Evolutionary conservation across 1,139 yeast genomes (phyloP), one percentile per base, ranked within the genome.

Genomic region (Yamadazyma jaroonii): DNA sequence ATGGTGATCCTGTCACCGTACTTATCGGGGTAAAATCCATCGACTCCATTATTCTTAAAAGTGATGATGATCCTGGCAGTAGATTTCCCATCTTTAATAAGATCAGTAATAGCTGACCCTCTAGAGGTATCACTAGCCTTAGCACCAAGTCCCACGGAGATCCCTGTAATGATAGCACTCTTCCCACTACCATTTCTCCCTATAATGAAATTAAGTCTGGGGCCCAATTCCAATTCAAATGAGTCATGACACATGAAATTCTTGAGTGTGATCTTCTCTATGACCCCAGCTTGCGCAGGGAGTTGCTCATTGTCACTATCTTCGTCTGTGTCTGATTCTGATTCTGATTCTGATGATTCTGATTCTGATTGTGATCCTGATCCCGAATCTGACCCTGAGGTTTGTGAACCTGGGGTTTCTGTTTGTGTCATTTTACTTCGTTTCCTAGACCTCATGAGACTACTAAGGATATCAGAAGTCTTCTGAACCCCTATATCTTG

Each of bases 101-200:
- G 67, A 37, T 77, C 80, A 48, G 77, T 81, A 32, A 87, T 67
- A 7, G 81, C 76, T 8, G 78, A 67, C 4, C 95, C 97, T 57
- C 98, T 74, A 52, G 84, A 84, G 0, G 98, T 92, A 39, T 81
- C 89, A n/a, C 82, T 72, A 0, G 97, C 97, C 51, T 83, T 85
- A 1, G 96, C 96, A n/a, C 98, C 98, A 8, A 92, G 64, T 6
- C 96, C 95, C 9, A 89, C 84, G 3, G 94, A 81, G 6, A 94
- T 80, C 1, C 96, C 97, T 0, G 97, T 90, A 44, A 94, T 64
- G 23, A 94, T 75, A 1, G 98, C 96, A 59, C 94, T 82, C 55
- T 94, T 94, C 24, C 99, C 99, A 25, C 95, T 83, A 2, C 99
- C 99, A 53, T 94, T 94, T 46, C 86, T 77, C 9, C 99, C 99